Base-by-base conservation (phyloP, 768 basidiomycete species). In the Hydnomerulius pinastri region DNA sequence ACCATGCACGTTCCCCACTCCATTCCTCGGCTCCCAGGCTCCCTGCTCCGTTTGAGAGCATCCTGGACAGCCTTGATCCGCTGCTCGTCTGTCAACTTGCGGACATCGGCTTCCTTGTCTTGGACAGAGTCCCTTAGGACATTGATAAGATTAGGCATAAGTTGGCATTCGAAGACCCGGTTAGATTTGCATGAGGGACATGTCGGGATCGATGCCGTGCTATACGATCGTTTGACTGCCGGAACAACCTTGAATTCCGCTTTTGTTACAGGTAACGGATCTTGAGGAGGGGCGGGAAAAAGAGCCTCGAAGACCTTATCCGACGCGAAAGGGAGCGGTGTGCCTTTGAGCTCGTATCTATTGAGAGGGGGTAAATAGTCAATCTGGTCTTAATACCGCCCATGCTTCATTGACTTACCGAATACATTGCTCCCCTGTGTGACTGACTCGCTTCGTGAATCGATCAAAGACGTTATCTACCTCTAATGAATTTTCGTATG, bases 1-100 rank as follows among this genome's bases (percentile, higher is more conserved):
- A 98, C 77, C 73, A 96, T 74, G 49, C 87, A 85, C 1, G 90
- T 95, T 0, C 96, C 96, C 92, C 94, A 98, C 51, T 95, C 92
- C 91, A 98, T 94, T 0, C 86, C 87, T 35, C 73, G 71, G 44
- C 76, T 74, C 12, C 73, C 79, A 1, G 69, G 64, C 9, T 69
- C 71, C 27, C 70, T 71, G 27, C 59, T 70, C 11, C 73, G 75
- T 59, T 82, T 81, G 53, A 91, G 64, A 20, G 71, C 73, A 32
- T 72, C 67, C 60, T 83, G 77, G 8, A 92, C 73, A 40, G 78
- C 79, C 56, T 79, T 78, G 55, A 81, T 77, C 59, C 90, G 74
- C 65, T 90, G 85, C 60, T 83, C 87, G 38, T 90, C 88, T 7
- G 81, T 79, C 62, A 77, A 51, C 38, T 72, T 73, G 56, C 64